phyloP scores from a whole-genome alignment of 108 stramenopile genomes.

The Cyclotella kingstonii region DNA sequence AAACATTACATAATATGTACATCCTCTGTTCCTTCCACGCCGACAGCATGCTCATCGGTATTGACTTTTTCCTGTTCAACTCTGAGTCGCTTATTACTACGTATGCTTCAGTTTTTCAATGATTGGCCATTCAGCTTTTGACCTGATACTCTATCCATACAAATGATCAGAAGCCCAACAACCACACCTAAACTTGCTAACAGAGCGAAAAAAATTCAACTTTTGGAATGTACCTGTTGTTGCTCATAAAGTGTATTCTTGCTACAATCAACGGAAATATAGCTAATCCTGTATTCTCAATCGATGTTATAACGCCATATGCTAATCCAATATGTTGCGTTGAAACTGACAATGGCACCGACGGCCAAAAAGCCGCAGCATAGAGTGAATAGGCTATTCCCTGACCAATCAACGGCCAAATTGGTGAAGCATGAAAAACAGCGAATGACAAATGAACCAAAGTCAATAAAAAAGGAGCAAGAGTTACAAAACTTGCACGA shows the following conservation, averaged over 20 bases:
- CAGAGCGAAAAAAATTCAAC: conserved; percentile 55
- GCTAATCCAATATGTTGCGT: conserved; percentile 50
- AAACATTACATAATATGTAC: too few species aligned
- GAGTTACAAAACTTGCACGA: conserved; percentile 44
- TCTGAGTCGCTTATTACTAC: too few species aligned
- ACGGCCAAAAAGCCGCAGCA: conserved; percentile 72
- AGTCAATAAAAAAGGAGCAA: conserved; percentile 40
- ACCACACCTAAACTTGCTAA: conserved; percentile 44
- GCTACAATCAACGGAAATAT: conserved; percentile 55
- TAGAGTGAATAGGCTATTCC: conserved; percentile 60
- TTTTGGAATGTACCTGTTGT: conserved; percentile 47
- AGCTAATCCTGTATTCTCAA: conserved; percentile 67
- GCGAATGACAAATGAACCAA: conserved; percentile 50
- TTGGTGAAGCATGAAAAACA: conserved; percentile 18
- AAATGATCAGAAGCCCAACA: conserved; percentile 47
- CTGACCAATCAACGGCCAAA: conserved; percentile 53
- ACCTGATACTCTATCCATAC: conserved; percentile 30
- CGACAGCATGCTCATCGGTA: too few species aligned
- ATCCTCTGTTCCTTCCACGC: too few species aligned
- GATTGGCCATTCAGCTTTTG: conserved; percentile 40
- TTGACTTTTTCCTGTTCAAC: too few species aligned
- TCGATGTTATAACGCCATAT: conserved; percentile 58
- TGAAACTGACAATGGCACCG: conserved; percentile 56
- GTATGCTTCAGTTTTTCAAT: too few species aligned
- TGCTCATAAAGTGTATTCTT: conserved; percentile 27